Evolutionary conservation across 202 grass and related monocot genomes (phyloP).

Genomic region (Panicum hallii): DNA sequence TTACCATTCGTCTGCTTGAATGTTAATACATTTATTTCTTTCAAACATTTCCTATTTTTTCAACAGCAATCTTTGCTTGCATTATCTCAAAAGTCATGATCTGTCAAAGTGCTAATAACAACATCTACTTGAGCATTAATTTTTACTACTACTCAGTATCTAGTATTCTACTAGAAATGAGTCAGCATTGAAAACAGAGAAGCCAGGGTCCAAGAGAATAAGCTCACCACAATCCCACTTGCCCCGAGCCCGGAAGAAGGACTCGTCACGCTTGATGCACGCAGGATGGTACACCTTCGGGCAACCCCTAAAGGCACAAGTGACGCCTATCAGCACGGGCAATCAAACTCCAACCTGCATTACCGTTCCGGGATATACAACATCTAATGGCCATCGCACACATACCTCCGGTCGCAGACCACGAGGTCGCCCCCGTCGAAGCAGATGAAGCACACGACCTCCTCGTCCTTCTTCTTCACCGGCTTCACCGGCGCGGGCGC

Average conservation of each 20-base stretch:
- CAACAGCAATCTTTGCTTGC: neutral
- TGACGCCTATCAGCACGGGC: constrained; percentile 18
- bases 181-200: constrained; percentile 2
- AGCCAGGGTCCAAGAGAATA: constrained; percentile 25
- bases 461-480: constrained; percentile 70
- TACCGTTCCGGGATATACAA: neutral
- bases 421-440: constrained; percentile 97
- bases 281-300: constrained; percentile 94
- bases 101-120: neutral
- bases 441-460: constrained; percentile 97
- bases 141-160: neutral
- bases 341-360: constrained; percentile 7
- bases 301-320: constrained; percentile 70
- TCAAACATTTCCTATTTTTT: constrained; percentile 12
- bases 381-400: neutral
- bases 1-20: neutral
- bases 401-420: constrained; percentile 86
- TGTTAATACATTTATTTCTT: neutral
- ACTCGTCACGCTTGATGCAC: constrained; percentile 85
- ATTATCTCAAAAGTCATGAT: constrained; percentile 7
- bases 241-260: constrained; percentile 75
- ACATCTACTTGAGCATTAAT: constrained; percentile 40
- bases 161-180: neutral
- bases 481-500: constrained; percentile 33
- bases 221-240: constrained; percentile 94